Percentiles rank a stretch among this genome's conserved stretches.
phyloP scores from a whole-genome alignment of 78 protist species.

The Protostelium mycophagum region DNA sequence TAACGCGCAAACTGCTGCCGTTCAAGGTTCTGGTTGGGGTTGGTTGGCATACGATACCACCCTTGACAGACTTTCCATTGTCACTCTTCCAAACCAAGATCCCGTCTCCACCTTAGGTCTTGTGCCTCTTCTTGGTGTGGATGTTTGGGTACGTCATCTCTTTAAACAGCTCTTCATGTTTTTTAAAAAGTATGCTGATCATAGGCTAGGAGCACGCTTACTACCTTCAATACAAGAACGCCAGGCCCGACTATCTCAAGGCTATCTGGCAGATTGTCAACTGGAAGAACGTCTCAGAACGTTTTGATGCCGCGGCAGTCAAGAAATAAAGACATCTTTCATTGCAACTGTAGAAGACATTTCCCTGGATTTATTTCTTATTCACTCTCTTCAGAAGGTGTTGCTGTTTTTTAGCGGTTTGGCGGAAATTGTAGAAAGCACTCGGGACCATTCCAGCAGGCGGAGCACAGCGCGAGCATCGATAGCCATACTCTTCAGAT shows the following conservation, averaged over 20 bases:
- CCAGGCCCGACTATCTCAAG: constrained; percentile 81
- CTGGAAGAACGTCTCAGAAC: constrained; percentile 82
- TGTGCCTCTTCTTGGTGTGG: constrained; percentile 81
- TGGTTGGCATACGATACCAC: constrained; percentile 75
- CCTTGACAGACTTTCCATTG: constrained; percentile 28
- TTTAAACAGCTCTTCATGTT: background rate
- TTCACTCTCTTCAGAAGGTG: too few species aligned
- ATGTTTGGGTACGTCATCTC: constrained; percentile 66
- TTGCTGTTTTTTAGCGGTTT: too few species aligned
- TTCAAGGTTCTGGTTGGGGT: constrained; percentile 89
- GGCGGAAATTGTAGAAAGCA: background rate
- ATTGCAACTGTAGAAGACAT: too few species aligned
- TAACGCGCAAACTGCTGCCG: constrained; percentile 73
- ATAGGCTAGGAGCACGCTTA: constrained; percentile 72
- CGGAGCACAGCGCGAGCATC: too few species aligned
- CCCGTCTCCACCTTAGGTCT: constrained; percentile 67
- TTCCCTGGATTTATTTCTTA: too few species aligned
- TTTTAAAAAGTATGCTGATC: too few species aligned
- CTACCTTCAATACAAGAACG: constrained; percentile 84
- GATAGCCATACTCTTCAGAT: too few species aligned
- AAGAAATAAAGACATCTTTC: constrained; percentile 5
- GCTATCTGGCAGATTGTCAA: constrained; percentile 82
- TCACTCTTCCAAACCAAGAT: constrained; percentile 74
- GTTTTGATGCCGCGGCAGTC: constrained; percentile 55
- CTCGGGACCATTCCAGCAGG: background rate